Base-by-base conservation (phyloP, 1,139 yeast species). In the Candida dubliniensis region DNA sequence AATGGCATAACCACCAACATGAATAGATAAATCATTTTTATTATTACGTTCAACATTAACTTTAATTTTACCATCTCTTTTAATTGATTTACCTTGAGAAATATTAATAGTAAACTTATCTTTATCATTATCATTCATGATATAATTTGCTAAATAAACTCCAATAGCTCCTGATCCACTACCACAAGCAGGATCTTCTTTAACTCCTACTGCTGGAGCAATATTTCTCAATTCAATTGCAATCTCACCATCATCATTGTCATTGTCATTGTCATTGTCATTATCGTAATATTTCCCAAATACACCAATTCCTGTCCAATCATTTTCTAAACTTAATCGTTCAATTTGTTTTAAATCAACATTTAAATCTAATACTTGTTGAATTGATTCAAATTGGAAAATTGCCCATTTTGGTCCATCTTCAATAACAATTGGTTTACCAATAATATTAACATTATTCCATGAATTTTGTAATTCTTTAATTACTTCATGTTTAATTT, bases 131-230 rank as follows among this genome's bases (percentile, higher is more conserved):
- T 46, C 23, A 18, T 18, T 18, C 5, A 18, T 44, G 10, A 37
- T 31, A 18, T 44, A 45, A 3, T 31, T 37, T 12, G 45, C 46
- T 50, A 57, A 56, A 60, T 54, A 62, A 37, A 59, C 59, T 33
- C 67, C 65, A 50, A 66, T 47, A 47, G 76, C 61, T 43, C 66
- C 76, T 10, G 74, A 65, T 10, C 81, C 81, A 49, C 75, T 66
- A 3, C 81, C 82, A 56, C 81, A 76, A 3, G 74, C 81, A 2
- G 81, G 80, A 53, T 76, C 82, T 48, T 77, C 82, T 18, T 52
- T 38, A 1, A 67, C 64, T 9, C 67, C 70, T 3, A 48, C 50
- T 2, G 35, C 44, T 1, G 76, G 73, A 2, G 72, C 72, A 52
- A 76, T 71, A 10, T 75, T 72, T 49, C 82, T 64, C 44, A 61